Evolutionary conservation across 345 rosid genomes (phyloP).

Genomic region (Rhodamnia rubescens): DNA sequence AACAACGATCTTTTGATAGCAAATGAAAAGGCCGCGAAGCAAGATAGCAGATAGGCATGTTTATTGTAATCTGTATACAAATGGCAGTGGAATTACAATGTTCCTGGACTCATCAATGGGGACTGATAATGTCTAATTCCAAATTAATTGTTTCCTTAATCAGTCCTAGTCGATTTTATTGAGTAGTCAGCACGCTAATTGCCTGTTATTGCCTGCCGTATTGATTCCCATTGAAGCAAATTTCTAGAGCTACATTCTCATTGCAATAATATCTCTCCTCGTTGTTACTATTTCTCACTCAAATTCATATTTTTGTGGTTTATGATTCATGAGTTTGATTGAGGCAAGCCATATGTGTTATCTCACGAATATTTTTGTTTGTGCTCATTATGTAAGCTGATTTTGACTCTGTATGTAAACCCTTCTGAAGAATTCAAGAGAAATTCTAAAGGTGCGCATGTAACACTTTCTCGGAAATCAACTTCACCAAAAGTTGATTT

Average conservation of each 20-base stretch:
- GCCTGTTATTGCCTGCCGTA: not conserved
- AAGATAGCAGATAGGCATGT: not conserved
- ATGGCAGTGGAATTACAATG: not conserved
- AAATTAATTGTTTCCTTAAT: not conserved
- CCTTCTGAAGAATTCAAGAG: not conserved
- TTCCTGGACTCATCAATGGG: not conserved
- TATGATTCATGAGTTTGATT: not conserved
- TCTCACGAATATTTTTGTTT: not conserved
- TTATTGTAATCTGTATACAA: not conserved
- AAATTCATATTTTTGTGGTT: not conserved
- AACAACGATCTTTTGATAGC: not conserved
- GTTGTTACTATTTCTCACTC: not conserved
- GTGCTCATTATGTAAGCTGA: not conserved
- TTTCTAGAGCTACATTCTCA: not conserved
- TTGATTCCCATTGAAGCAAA: not conserved
- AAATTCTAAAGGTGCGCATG: too few relatives aligned
- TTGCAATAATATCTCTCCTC: not conserved
- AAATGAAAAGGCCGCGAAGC: not conserved
- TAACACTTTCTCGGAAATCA: too few relatives aligned
- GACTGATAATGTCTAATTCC: not conserved
- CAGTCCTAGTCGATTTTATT: not conserved
- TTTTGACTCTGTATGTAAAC: not conserved
- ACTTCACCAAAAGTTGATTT: too few relatives aligned
- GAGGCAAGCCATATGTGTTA: not conserved
- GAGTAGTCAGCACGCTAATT: not conserved